Evolutionary conservation across 2,329 filamentous ascomycete species (phyloP), one percentile per base, ranked within the genome.

Genomic region (Fusarium sp.): DNA sequence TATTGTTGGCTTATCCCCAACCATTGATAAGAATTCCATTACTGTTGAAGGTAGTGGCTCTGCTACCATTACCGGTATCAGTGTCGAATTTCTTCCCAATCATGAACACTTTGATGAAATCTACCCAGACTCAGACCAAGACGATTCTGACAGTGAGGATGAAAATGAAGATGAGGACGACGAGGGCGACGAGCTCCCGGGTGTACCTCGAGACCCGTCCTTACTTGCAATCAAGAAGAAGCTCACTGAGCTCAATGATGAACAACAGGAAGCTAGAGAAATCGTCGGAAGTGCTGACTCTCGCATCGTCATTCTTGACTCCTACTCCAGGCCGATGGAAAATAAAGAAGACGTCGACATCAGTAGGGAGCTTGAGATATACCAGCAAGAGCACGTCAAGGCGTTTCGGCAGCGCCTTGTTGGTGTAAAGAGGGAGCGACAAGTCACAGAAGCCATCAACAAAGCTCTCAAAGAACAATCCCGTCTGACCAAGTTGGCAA

Each of bases 31-130:
- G 62, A 81, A 88, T 65, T 88, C 86, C 7, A 83, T 90, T 75
- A 88, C 86, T 64, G 82, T 90, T 19, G 86, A 89, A 61, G 86
- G 86, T 40, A 83, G 80, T 50, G 85, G 86, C 11, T 69, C 80
- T 3, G 86, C 86, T 11, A 83, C 83, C 36, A 86, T 89, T 70
- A 86, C 74, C 12, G 88, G 91, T 70, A 89, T 91, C 63, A 83
- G 85, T 11, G 83, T 90, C 39, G 84, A 89, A 61, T 78, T 85
- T 8, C 77, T 89, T 11, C 82, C 83, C 3, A 88, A 88, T 64
- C 79, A 77, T 17, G 84, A 88, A 26, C 77, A 80, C 24, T 88
- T 86, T 54, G 75, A 85, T 45, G 85, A 88, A 26, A 72, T 85
- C 17, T 86, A 87, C 63, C 83, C 84, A 1, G 81, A 83, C 12